These are phyloP conservation scores for Rhodocollybia butyracea DNA, from an alignment of 768 basidiomycete species.

Conservation along the genomic window DNA sequence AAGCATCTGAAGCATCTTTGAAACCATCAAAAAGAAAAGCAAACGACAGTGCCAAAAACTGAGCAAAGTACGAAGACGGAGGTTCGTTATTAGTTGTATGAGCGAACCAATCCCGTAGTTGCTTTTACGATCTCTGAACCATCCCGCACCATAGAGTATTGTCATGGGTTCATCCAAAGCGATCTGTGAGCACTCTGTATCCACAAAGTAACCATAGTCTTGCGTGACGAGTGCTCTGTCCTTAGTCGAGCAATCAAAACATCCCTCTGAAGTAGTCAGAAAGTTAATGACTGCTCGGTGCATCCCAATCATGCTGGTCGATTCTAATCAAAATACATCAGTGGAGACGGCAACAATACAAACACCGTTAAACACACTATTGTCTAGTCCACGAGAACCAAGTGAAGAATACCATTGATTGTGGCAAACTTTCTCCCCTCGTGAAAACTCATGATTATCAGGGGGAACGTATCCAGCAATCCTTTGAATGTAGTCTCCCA, in stretches of 20 bases:
- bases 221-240: neutral
- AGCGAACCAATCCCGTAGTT: neutral
- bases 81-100: no score
- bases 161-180: neutral
- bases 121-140: neutral
- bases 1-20: neutral
- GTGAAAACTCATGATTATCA: neutral
- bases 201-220: conserved; percentile 1
- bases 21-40: neutral
- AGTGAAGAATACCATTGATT: neutral
- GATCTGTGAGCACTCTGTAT: neutral
- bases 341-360: neutral
- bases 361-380: neutral
- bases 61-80: neutral
- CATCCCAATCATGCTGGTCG: neutral
- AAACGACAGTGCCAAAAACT: neutral
- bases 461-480: neutral
- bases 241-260: neutral
- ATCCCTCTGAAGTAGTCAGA: neutral
- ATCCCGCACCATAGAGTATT: neutral
- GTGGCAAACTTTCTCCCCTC: neutral
- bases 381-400: neutral
- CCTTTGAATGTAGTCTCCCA: neutral
- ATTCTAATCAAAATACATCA: neutral
- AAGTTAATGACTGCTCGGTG: neutral